Percentiles rank a stretch among this genome's conserved stretches.
Conservation (phyloP, 1,284 basidiomycete species). For the Uromyces viciae-fabae region DNA sequence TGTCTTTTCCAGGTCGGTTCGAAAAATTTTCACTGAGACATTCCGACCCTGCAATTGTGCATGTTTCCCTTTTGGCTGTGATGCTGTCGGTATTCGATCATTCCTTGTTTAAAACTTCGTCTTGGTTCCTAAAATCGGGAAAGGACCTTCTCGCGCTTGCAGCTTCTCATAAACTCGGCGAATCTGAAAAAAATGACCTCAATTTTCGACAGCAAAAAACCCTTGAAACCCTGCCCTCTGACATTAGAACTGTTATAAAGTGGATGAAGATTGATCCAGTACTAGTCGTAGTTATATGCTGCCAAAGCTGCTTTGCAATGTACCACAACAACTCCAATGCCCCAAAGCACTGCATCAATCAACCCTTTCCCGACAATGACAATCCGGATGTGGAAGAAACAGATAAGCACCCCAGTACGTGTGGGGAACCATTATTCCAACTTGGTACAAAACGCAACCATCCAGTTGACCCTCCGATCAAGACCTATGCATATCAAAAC, state of each 20-base stretch:
- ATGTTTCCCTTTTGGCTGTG: slow-evolving; percentile 6
- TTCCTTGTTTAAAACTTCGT: neutral
- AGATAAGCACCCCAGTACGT: neutral
- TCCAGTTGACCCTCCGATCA: too few relatives aligned
- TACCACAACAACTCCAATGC: neutral
- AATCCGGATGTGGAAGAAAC: neutral
- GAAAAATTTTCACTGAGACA: neutral
- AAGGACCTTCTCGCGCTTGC: slow-evolving; percentile 2
- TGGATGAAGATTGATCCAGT: slow-evolving; percentile 9
- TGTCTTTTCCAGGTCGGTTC: slow-evolving; percentile 8
- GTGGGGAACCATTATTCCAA: neutral
- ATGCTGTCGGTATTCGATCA: slow-evolving; percentile 12
- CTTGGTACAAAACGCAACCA: too few relatives aligned
- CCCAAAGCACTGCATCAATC: neutral
- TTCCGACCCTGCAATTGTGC: neutral
- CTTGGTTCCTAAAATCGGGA: slow-evolving; percentile 21
- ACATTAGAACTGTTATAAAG: neutral
- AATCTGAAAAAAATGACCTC: neutral
- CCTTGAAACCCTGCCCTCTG: neutral
- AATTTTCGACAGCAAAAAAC: neutral
- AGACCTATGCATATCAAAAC: slow-evolving; percentile 22
- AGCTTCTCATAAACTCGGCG: neutral
- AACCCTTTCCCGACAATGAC: neutral
- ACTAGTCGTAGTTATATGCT: neutral
- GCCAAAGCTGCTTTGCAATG: slow-evolving; percentile 5